Evolutionary conservation across 805 yeast genomes (phyloP), one percentile per base, ranked within the genome.

Genomic region (Clavispora santaluciae): DNA sequence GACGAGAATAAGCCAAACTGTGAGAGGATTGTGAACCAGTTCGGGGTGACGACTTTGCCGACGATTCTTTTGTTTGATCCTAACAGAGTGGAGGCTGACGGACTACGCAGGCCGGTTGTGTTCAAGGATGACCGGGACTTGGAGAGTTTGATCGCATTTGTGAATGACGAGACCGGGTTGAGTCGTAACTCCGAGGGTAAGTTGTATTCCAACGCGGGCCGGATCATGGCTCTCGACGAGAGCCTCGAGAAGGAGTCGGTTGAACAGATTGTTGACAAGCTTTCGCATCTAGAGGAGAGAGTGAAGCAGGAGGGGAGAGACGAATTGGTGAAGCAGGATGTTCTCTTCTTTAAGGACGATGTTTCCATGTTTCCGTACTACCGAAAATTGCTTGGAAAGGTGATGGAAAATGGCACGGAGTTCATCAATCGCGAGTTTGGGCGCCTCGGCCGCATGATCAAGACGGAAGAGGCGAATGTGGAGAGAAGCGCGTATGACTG

Each of bases 41-140:
- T 64, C 54, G 70, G 63, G 2, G 60, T 82, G 38, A 48, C 57
- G 12, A 60, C 66, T 6, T 73, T 66, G 57, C 89, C 90, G 11
- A 72, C 83, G 0, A 59, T 83, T n/a, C 49, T 79, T 30, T 74
- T 58, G 43, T 71, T 81, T 53, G 65, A 63, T 37, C 62, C 66
- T 1, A 22, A 36, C 3, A 44, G 44, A 23, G 39, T 42, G 4
- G 54, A 50, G 20, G 49, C 39, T 15, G 61, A 63, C 40, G 60
- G 58, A 2, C 26, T 50, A 22, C 55, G 48, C 18, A 44, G 56
- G 13, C 70, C 71, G 2, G 39, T 44, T 5, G 28, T 44, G n/a
- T 67, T 54, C 42, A 45, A 47, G 30, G 69, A 64, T 1, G 57
- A 53, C 15, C 42, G 54, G 17, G 42, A 50, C 12, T 34, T 63